Evolutionary conservation across 2,329 filamentous ascomycete species (phyloP).

Genomic region (Lecanicillium sp.): DNA sequence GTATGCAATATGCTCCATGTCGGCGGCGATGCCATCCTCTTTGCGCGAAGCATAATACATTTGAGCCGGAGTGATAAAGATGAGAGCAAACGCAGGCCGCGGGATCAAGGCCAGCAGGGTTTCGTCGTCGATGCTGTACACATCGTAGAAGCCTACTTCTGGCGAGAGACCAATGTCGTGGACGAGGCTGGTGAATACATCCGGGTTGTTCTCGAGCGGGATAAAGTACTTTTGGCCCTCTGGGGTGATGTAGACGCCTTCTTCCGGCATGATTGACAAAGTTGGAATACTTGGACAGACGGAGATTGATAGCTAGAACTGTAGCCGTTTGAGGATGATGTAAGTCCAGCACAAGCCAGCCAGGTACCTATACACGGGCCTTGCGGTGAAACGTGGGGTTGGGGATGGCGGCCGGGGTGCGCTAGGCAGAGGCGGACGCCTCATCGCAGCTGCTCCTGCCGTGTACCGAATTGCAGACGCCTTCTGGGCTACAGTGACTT

Average conservation of each 20-base stretch:
- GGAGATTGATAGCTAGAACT: neutral
- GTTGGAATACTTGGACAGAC: too few species aligned
- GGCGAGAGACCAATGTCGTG: slow-evolving; percentile 63
- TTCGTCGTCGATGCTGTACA: slow-evolving; percentile 72
- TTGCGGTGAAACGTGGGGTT: too few species aligned
- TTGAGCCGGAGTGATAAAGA: slow-evolving; percentile 65
- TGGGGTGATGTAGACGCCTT: slow-evolving; percentile 21
- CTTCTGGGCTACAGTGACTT: too few species aligned
- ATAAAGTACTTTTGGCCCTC: slow-evolving; percentile 28
- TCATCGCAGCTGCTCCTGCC: too few species aligned
- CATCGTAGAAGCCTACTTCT: slow-evolving; percentile 68
- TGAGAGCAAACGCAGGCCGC: slow-evolving; percentile 66
- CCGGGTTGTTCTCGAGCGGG: slow-evolving; percentile 56
- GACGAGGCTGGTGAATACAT: slow-evolving; percentile 67
- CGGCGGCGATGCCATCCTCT: slow-evolving; percentile 16
- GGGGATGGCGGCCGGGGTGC: too few species aligned
- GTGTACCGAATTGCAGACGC: too few species aligned
- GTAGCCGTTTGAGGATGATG: neutral
- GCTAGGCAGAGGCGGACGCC: too few species aligned
- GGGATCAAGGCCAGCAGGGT: slow-evolving; percentile 65
- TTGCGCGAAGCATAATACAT: slow-evolving; percentile 38
- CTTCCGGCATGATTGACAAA: slow-evolving; percentile 17
- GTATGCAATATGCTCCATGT: slow-evolving; percentile 21
- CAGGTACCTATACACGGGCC: too few species aligned
- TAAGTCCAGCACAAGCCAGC: too few species aligned